Conservation (phyloP, 225 moss, liverwort and hornwort genomes). For the Bryoerythrophyllum caledonicum region DNA sequence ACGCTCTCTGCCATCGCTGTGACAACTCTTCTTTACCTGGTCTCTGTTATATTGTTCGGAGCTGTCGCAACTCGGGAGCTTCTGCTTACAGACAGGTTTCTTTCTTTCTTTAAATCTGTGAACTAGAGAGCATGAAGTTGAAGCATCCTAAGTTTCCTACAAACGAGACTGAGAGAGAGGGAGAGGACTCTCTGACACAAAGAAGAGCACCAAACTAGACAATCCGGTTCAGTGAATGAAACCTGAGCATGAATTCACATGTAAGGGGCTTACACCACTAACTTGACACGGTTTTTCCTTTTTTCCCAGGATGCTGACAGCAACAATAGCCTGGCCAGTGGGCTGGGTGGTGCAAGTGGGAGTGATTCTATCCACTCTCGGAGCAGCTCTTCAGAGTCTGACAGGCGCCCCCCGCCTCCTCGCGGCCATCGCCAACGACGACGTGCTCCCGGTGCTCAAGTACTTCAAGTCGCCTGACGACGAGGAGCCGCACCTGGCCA, state of each 20-base stretch:
- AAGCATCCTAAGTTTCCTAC: too few species aligned
- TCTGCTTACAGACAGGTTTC: constrained; percentile 75
- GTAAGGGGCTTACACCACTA: too few species aligned
- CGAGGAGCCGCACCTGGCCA: constrained; percentile 79
- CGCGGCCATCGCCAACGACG: constrained; percentile 91
- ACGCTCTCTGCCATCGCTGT: constrained; percentile 78
- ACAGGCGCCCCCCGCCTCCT: constrained; percentile 91
- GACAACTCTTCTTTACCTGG: constrained; percentile 70
- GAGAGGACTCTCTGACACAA: too few species aligned
- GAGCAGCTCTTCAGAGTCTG: constrained; percentile 86
- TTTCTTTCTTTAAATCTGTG: background rate
- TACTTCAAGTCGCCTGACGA: constrained; percentile 84
- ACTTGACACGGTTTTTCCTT: background rate
- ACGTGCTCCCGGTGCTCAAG: constrained; percentile 78
- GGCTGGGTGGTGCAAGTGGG: constrained; percentile 88
- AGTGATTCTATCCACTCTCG: constrained; percentile 83
- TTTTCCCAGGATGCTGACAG: constrained; percentile 74
- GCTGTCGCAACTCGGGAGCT: constrained; percentile 81
- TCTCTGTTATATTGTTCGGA: constrained; percentile 80
- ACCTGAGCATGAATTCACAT: too few species aligned
- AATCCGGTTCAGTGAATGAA: too few species aligned
- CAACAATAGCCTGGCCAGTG: constrained; percentile 84
- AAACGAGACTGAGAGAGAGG: too few species aligned
- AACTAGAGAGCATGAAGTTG: too few species aligned
- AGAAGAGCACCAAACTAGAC: too few species aligned